These are phyloP conservation scores for Rhodomyrtus psidioides DNA, from an alignment of 441 rosid species.

Conservation along the genomic window DNA sequence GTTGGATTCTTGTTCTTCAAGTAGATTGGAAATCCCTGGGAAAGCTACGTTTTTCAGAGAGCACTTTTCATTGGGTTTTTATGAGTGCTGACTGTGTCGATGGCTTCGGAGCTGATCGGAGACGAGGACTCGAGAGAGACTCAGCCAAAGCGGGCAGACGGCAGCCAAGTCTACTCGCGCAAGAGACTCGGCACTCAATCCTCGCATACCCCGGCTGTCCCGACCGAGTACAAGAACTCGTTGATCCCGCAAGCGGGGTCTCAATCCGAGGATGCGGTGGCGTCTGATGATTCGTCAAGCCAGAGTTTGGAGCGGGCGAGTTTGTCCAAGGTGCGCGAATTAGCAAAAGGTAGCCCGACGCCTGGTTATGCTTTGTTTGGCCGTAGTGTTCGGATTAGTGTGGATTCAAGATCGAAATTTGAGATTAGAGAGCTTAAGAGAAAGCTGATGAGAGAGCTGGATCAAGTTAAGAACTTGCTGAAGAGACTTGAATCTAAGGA, in stretches of 20 bases:
- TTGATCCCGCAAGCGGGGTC: background rate
- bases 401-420: conserved; percentile 42
- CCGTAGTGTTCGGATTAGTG: conserved; percentile 38
- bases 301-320: background rate
- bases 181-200: conserved; percentile 24
- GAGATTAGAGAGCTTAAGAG: conserved; percentile 54
- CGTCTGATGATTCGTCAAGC: conserved; percentile 29
- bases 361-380: conserved; percentile 26
- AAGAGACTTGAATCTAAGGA: conserved; percentile 76
- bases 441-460: conserved; percentile 74
- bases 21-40: background rate
- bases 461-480: conserved; percentile 64
- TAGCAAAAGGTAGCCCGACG: background rate
- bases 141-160: conserved; percentile 44
- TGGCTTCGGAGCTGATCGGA: conserved; percentile 87
- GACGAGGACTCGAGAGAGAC: conserved; percentile 52
- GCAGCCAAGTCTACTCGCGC: conserved; percentile 61
- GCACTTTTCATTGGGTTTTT: background rate
- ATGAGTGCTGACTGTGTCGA: conserved; percentile 6
- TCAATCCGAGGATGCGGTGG: background rate
- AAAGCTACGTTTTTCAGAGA: background rate
- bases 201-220: conserved; percentile 2
- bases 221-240: background rate
- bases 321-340: background rate
- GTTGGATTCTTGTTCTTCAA: background rate